Evolutionary conservation across 805 yeast species (phyloP).

Genomic region (Ascoidea rubescens): DNA sequence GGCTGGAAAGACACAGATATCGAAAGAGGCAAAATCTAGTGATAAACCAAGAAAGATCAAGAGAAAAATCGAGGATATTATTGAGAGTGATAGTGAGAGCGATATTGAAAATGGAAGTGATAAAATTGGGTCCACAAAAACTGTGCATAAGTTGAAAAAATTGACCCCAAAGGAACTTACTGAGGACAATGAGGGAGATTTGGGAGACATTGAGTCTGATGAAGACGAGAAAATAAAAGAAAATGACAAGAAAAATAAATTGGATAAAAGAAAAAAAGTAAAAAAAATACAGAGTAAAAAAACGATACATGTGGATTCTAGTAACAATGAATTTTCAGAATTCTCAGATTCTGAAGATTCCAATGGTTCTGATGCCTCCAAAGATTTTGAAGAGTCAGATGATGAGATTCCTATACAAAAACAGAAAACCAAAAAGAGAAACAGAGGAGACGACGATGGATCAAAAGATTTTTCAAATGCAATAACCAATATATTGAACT

Average conservation of each 20-base stretch:
- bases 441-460: constrained; percentile 50
- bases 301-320: too few species aligned
- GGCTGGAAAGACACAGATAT: background rate
- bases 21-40: background rate
- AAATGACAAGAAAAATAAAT: constrained; percentile 14
- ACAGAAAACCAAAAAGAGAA: constrained; percentile 40
- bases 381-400: constrained; percentile 15
- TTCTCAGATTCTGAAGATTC: constrained; percentile 15
- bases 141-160: background rate
- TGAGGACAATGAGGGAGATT: constrained; percentile 1
- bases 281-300: too few species aligned
- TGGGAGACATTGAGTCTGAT: constrained; percentile 13
- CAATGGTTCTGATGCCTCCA: constrained; percentile 13
- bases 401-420: constrained; percentile 23
- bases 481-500: constrained; percentile 67
- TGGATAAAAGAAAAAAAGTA: constrained; percentile 9
- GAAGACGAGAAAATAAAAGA: constrained; percentile 14
- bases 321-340: constrained; percentile 4
- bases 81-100: too few species aligned
- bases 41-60: background rate
- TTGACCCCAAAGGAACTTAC: background rate
- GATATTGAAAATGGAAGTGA: too few species aligned
- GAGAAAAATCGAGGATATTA: too few species aligned
- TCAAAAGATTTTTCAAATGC: constrained; percentile 70
- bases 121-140: background rate